Conservation (phyloP, 2,329 filamentous ascomycete species). For the Mycosphaerelloides madeirae region DNA sequence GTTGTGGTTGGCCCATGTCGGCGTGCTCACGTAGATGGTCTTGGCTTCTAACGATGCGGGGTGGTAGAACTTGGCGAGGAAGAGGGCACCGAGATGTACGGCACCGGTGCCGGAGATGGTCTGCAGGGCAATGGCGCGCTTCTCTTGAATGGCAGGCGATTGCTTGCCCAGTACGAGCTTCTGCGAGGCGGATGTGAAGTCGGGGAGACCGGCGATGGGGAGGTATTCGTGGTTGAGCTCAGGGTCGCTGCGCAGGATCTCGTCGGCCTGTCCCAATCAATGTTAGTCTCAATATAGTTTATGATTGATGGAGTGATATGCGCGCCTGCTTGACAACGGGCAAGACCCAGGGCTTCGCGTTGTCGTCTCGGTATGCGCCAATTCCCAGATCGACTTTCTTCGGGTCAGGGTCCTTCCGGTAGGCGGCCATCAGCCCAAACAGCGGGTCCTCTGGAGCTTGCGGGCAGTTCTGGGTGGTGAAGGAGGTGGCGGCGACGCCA, state of each 20-base stretch:
- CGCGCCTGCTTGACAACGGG: constrained; percentile 93
- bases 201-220: constrained; percentile 81
- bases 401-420: constrained; percentile 66
- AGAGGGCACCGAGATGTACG: constrained; percentile 86
- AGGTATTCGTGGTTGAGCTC: constrained; percentile 97
- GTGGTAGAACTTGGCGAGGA: constrained; percentile 87
- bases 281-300: background rate
- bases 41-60: constrained; percentile 54
- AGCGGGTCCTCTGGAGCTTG: constrained; percentile 85
- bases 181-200: constrained; percentile 84
- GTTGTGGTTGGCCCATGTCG: constrained; percentile 98
- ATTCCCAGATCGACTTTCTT: constrained; percentile 94
- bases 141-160: constrained; percentile 77
- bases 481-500: constrained; percentile 18
- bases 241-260: constrained; percentile 81
- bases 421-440: constrained; percentile 88
- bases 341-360: constrained; percentile 94
- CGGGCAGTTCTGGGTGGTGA: constrained; percentile 25
- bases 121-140: constrained; percentile 76
- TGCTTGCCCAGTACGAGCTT: constrained; percentile 78
- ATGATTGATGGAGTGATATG: constrained; percentile 1
- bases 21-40: constrained; percentile 84
- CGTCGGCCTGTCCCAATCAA: constrained; percentile 65
- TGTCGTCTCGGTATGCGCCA: constrained; percentile 90
- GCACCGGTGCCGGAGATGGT: constrained; percentile 97